Conservation (phyloP, 495 filamentous ascomycete genomes). For the Xylaria castorea region DNA sequence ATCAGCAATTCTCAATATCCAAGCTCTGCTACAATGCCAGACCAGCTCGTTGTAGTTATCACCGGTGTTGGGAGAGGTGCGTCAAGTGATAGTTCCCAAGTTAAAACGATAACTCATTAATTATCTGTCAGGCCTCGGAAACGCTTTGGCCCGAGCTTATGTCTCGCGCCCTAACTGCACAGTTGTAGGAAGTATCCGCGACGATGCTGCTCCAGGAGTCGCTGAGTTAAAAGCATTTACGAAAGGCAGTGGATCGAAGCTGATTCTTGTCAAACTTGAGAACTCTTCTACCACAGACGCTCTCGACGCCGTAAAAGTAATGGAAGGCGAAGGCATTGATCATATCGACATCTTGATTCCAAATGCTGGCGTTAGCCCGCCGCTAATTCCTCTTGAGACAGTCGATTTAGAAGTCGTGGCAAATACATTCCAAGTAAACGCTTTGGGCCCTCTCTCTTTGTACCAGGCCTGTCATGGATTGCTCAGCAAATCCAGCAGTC, state of each 20-base stretch:
- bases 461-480: conserved; percentile 28
- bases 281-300: conserved; percentile 39
- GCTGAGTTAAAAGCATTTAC: no score
- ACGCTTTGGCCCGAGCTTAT: no score
- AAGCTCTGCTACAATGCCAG: no score
- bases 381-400: conserved; percentile 24
- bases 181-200: no score
- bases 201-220: no score
- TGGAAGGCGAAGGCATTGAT: conserved; percentile 18
- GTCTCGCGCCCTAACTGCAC: no score
- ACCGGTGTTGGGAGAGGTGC: no score
- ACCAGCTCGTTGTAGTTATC: no score
- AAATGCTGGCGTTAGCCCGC: conserved; percentile 31
- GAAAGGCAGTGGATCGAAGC: conserved; percentile 22
- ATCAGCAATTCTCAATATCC: no score
- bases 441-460: conserved; percentile 32
- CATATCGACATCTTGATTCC: conserved; percentile 37
- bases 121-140: no score
- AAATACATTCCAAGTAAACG: conserved; percentile 30
- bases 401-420: conserved; percentile 22
- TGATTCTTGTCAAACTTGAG: conserved; percentile 35
- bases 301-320: conserved; percentile 20
- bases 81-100: no score
- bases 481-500: conserved; percentile 27
- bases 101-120: no score